A percentile compares a stretch with the other conserved stretches of the same genome.
These are phyloP conservation scores for Corymbia citriodora DNA, from an alignment of 441 rosid species.

Conservation along the genomic window DNA sequence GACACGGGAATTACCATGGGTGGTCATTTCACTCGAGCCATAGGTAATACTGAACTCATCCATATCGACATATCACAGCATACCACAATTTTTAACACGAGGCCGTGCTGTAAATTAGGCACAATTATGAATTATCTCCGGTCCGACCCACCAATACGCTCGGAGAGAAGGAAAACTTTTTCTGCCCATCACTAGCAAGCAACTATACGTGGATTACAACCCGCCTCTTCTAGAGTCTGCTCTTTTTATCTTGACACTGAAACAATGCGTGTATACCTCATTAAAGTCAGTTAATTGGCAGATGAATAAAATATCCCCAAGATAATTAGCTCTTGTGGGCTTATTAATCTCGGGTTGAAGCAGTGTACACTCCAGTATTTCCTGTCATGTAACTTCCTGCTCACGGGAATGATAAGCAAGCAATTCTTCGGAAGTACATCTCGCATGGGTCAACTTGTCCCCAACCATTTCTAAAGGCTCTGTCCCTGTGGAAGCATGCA, in stretches of 20 bases:
- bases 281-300: not conserved
- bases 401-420: not conserved
- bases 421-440: not conserved
- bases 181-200: not conserved
- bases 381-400: not conserved
- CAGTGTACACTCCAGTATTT: not conserved
- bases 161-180: not conserved
- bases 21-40: not conserved
- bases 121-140: not conserved
- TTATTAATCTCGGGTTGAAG: not conserved
- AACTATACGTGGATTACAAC: not conserved
- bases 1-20: not conserved
- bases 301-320: not conserved
- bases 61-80: not conserved
- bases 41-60: not conserved
- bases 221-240: not conserved
- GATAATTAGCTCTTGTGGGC: not conserved
- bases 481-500: conserved; percentile 45
- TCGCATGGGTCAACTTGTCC: not conserved
- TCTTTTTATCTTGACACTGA: not conserved
- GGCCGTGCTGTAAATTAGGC: not conserved
- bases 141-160: not conserved
- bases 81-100: not conserved
- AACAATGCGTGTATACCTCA: not conserved
- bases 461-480: not conserved